A percentile compares a stretch with the other conserved stretches of the same genome.
Conservation (phyloP, 2,329 filamentous ascomycete species). For the Emydomyces testavorans region DNA sequence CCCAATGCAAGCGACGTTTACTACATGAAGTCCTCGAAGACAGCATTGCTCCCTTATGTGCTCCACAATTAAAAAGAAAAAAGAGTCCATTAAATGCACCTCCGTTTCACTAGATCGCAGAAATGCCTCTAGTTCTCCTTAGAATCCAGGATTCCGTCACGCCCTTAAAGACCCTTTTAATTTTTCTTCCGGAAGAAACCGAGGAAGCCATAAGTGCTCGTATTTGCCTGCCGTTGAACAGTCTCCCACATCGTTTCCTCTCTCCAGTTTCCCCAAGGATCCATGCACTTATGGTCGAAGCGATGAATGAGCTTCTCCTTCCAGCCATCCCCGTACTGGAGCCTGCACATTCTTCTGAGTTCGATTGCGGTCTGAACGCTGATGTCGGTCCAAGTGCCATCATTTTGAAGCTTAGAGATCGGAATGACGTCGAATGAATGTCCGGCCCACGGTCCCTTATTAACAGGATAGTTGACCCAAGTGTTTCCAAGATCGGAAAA, state of each 20-base stretch:
- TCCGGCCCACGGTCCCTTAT: constrained; percentile 11
- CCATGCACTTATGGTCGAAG: constrained; percentile 3
- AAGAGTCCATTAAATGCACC: background rate
- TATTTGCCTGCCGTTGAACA: constrained; percentile 5
- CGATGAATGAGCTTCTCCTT: constrained; percentile 1
- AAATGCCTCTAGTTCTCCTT: background rate
- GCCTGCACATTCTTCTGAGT: constrained; percentile 3
- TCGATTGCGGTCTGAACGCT: constrained; percentile 3
- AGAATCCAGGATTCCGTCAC: background rate
- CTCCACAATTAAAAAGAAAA: no score
- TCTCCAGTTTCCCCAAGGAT: constrained; percentile 9
- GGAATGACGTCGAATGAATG: constrained; percentile 11
- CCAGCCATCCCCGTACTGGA: constrained; percentile 10
- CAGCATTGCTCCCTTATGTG: no score
- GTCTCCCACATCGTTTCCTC: constrained; percentile 9
- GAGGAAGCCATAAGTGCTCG: background rate
- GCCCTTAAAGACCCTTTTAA: background rate
- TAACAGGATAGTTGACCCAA: constrained; percentile 1
- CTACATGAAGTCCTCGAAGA: no score
- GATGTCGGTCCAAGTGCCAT: constrained; percentile 11
- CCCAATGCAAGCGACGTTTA: no score
- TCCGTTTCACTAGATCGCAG: background rate
- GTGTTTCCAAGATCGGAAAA: constrained; percentile 5
- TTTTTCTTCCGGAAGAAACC: background rate
- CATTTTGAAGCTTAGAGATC: constrained; percentile 4